Percentiles rank a stretch among this genome's conserved stretches.
Evolutionary conservation across 768 basidiomycete species (phyloP).

Genomic region (Plicaturopsis crispa): DNA sequence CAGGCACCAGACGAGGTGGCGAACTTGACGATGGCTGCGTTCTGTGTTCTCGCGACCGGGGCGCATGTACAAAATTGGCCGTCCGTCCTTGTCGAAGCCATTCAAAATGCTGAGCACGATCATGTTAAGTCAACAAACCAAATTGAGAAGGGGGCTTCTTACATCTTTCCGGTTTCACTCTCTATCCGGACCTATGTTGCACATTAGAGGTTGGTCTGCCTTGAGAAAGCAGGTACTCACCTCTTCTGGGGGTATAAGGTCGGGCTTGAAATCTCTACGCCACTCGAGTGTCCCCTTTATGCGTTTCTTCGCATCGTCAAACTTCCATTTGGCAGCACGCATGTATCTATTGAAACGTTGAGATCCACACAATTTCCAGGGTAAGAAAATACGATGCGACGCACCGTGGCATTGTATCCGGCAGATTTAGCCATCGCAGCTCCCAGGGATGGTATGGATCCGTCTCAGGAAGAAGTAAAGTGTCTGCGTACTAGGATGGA

Average conservation of each 20-base stretch:
- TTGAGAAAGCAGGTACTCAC: constrained; percentile 20
- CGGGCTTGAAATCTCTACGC: constrained; percentile 80
- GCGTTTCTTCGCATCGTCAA: constrained; percentile 68
- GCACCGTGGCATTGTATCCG: constrained; percentile 47
- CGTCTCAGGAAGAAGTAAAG: constrained; percentile 52
- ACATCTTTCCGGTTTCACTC: constrained; percentile 83
- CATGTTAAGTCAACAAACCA: neutral
- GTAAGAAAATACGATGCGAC: neutral
- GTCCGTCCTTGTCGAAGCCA: constrained; percentile 79
- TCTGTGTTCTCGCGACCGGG: constrained; percentile 85
- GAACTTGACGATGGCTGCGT: constrained; percentile 66
- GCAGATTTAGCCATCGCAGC: constrained; percentile 60
- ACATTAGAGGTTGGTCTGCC: too few species aligned
- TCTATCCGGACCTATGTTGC: constrained; percentile 68
- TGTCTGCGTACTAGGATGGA: constrained; percentile 50
- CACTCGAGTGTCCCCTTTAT: constrained; percentile 77
- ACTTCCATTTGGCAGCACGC: constrained; percentile 81
- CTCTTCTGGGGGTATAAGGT: constrained; percentile 76
- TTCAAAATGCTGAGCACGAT: constrained; percentile 52
- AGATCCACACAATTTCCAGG: neutral
- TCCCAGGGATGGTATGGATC: constrained; percentile 79
- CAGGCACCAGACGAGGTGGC: constrained; percentile 84
- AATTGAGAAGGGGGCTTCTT: neutral
- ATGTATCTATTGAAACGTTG: constrained; percentile 49
- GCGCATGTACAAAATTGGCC: constrained; percentile 87